Evolutionary conservation across 169 alveolate genomes (phyloP).

Genomic region (Plasmodium gonderi): DNA sequence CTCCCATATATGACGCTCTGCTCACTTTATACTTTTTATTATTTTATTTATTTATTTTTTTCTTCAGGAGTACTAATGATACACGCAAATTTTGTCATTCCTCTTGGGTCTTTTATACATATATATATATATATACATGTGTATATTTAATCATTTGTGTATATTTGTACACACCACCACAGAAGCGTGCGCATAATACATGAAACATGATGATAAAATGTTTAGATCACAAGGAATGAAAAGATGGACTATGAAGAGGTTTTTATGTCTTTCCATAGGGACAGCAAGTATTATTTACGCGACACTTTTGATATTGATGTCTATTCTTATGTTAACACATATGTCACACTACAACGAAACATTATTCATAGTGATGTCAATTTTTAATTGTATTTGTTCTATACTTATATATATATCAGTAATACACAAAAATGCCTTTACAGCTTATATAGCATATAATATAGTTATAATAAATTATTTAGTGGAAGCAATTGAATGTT

Average conservation of each 20-base stretch:
- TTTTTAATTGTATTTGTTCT: constrained; percentile 39
- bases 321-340: constrained; percentile 64
- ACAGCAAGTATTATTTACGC: constrained; percentile 62
- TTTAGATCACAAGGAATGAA: constrained; percentile 42
- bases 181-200: background rate
- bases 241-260: constrained; percentile 74
- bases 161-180: background rate
- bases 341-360: constrained; percentile 66
- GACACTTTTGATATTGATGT: constrained; percentile 29
- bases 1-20: too few species aligned
- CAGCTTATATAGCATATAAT: constrained; percentile 72
- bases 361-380: constrained; percentile 51
- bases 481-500: constrained; percentile 60
- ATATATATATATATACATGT: too few species aligned
- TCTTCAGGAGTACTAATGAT: too few species aligned
- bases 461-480: constrained; percentile 60
- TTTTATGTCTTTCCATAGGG: constrained; percentile 67
- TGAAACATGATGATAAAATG: constrained; percentile 27
- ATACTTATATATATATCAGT: constrained; percentile 43
- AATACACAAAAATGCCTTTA: constrained; percentile 70
- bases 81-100: too few species aligned
- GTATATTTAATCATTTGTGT: too few species aligned
- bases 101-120: too few species aligned
- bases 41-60: too few species aligned
- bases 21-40: too few species aligned